Evolutionary conservation across 2,329 filamentous ascomycete genomes (phyloP), one percentile per base, ranked within the genome.

Genomic region (Ophiostoma himal-ulmi): DNA sequence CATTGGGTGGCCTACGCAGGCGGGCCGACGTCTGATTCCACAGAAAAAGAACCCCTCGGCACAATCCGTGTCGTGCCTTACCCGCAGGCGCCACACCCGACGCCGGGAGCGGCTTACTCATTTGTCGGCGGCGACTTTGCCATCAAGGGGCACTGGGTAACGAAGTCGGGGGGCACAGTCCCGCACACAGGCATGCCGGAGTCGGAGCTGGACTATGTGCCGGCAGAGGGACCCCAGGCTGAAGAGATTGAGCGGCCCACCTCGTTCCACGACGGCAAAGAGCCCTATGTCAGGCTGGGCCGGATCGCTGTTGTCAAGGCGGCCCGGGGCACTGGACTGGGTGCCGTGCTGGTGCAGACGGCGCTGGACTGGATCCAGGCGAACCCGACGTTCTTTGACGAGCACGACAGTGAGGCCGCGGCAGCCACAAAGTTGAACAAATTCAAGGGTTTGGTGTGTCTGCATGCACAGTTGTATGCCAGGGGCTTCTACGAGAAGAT

Each of bases 1-100:
- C 93, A 97, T 79, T 97, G 92, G 91, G 89, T 97, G 39, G 83
- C 89, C n/a, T 97, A 96, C 79, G 87, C 88, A 7, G 80, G 78
- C 3, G 79, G 20, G 22, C n/a, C 30, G 30, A 2, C 3, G 48
- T n/a, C 48, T n/a, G 54, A 30, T 2, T 37, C 30, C 37, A 20
- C 26, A 17, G 30, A 64, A 37, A 20, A 17, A 36, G 30, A 44
- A 44, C n/a, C 26, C 68, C 87, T 94, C 69, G 93, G 90, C 8
- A 92, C 91, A 1, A 85, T 96, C 71, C 88, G 94, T 30, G 82
- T 96, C 13, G 91, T 96, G 0, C 93, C 93, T 0, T 93, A 93
- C 68, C 92, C 92, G 1, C 91, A 96, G 75, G 81, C 82, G 11
- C 82, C 88, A 41, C 88, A 94, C 79, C 87, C 88, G 62, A 76